Evolutionary conservation across 257 asterid species (phyloP).

Genomic region (Apocynum venetum): DNA sequence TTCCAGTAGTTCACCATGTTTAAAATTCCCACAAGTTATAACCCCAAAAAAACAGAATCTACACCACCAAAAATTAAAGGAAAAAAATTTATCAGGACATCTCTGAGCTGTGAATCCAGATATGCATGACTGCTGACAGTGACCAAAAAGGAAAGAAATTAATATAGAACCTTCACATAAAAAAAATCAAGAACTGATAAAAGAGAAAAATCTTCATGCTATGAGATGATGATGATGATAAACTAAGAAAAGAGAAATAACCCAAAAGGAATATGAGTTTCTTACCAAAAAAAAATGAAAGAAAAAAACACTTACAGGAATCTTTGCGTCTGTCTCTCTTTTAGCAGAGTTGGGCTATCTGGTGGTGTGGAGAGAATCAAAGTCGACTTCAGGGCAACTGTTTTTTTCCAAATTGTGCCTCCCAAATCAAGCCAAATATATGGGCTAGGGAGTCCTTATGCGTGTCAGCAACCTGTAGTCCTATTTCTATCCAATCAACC

Average conservation of each 20-base stretch:
- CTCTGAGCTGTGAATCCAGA: background rate
- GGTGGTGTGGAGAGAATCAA: background rate
- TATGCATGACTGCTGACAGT: background rate
- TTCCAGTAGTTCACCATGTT: conserved; percentile 72
- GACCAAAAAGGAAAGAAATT: background rate
- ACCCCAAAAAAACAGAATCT: background rate
- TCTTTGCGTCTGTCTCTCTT: conserved; percentile 1
- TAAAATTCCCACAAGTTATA: conserved; percentile 2
- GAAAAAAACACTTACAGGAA: conserved; percentile 11
- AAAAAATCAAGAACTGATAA: background rate
- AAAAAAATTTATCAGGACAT: background rate
- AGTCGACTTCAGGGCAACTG: conserved; percentile 13
- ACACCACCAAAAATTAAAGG: background rate
- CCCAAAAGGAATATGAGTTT: background rate
- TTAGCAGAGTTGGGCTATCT: background rate
- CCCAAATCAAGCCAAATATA: conserved; percentile 24
- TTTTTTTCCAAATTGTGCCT: conserved; percentile 13
- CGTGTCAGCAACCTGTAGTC: conserved; percentile 29
- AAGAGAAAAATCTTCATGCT: background rate
- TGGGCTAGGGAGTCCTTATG: conserved; percentile 2
- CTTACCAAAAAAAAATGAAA: background rate
- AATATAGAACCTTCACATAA: background rate
- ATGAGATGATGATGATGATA: too few species aligned
- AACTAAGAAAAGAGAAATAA: background rate
- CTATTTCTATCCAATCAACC: background rate